These are phyloP conservation scores for Castanea sativa DNA, from an alignment of 306 rosid genomes.

Conservation along the genomic window DNA sequence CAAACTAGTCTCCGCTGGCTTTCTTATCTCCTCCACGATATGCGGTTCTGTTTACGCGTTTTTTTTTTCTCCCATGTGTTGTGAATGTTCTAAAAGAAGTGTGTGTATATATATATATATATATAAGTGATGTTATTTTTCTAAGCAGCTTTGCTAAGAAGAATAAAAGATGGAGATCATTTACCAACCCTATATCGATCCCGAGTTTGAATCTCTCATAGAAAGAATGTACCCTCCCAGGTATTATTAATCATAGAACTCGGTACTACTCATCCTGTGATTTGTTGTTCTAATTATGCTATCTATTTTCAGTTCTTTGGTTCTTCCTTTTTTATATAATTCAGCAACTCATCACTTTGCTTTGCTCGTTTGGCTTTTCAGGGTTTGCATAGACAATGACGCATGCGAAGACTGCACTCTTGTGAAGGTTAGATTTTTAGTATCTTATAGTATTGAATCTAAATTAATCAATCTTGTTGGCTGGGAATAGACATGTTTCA, in stretches of 20 bases:
- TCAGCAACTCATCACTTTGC: neutral
- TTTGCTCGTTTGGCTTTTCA: conserved; percentile 25
- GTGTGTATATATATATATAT: neutral
- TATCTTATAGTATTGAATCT: neutral
- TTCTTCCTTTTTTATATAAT: neutral
- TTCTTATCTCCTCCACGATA: conserved; percentile 8
- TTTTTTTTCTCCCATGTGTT: neutral
- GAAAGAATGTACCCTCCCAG: conserved; percentile 94
- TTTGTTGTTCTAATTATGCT: neutral
- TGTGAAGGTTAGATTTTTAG: conserved; percentile 63
- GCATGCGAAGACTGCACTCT: conserved; percentile 67
- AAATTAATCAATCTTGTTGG: neutral
- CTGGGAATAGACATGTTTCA: conserved; percentile 4
- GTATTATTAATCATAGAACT: conserved; percentile 18
- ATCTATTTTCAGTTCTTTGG: neutral
- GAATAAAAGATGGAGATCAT: conserved; percentile 44
- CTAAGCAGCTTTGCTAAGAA: conserved; percentile 9
- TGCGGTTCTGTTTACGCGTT: conserved; percentile 5
- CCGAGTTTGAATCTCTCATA: conserved; percentile 65
- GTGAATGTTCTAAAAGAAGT: neutral
- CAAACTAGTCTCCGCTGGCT: conserved; percentile 29
- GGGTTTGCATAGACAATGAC: conserved; percentile 86
- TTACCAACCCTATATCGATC: conserved; percentile 56
- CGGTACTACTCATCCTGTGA: neutral
- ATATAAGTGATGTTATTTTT: neutral